A percentile compares a stretch with the other conserved stretches of the same genome.
Evolutionary conservation across 306 rosid genomes (phyloP).

Genomic region (Quercus ilex): DNA sequence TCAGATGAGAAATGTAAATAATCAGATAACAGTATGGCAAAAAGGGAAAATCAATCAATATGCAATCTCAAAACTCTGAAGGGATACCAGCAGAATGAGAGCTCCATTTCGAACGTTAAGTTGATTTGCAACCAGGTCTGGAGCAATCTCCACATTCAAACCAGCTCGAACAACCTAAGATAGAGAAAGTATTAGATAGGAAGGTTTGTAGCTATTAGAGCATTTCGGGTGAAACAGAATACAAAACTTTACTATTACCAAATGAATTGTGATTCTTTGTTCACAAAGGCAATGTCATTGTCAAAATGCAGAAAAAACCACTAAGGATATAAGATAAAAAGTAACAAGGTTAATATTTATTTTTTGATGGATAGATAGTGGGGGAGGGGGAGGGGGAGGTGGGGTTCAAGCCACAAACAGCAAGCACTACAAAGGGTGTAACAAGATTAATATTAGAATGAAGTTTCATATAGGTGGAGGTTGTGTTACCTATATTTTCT

Average conservation of each 20-base stretch:
- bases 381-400: too few species aligned
- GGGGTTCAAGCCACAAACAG: too few species aligned
- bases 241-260: not conserved
- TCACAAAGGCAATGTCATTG: not conserved
- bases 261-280: not conserved
- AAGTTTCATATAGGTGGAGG: constrained; percentile 1
- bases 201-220: not conserved
- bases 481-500: not conserved
- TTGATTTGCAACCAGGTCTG: constrained; percentile 78
- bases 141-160: constrained; percentile 79
- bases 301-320: constrained; percentile 13
- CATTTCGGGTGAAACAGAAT: not conserved
- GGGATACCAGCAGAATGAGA: constrained; percentile 69
- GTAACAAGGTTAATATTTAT: not conserved
- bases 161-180: constrained; percentile 80
- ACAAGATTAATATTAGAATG: not conserved
- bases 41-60: not conserved
- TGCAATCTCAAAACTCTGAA: not conserved
- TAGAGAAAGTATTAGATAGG: constrained; percentile 18
- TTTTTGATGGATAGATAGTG: too few species aligned
- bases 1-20: not conserved
- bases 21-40: not conserved
- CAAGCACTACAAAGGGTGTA: too few species aligned
- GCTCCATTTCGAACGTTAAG: constrained; percentile 94
- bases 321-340: not conserved